Evolutionary conservation across 352 stramenopile species (phyloP).

Genomic region (Phytophthora litchii): DNA sequence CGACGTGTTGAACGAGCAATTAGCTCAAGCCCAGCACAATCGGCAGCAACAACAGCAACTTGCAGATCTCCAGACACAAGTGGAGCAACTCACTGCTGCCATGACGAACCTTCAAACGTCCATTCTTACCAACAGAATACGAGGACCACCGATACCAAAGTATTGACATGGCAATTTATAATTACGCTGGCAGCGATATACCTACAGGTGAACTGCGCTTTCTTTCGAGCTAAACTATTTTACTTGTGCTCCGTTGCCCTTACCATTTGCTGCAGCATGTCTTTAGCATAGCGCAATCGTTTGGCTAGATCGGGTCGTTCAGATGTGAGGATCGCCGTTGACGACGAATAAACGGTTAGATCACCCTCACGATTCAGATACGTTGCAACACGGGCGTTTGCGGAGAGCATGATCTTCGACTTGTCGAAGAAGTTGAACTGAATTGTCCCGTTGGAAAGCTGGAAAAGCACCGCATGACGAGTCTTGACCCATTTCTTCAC

Average conservation of each 20-base stretch:
- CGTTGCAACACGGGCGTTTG: constrained; percentile 91
- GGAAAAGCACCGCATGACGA: constrained; percentile 97
- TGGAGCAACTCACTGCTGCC: constrained; percentile 47
- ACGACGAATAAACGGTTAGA: constrained; percentile 57
- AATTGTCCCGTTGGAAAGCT: constrained; percentile 95
- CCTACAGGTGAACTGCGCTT: constrained; percentile 20
- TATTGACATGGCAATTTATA: constrained; percentile 46
- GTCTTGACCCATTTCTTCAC: constrained; percentile 99
- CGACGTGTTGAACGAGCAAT: constrained; percentile 10
- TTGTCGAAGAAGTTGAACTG: constrained; percentile 97
- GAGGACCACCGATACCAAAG: constrained; percentile 22
- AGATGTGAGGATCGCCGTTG: constrained; percentile 59
- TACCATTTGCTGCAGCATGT: constrained; percentile 96
- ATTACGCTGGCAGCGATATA: constrained; percentile 28
- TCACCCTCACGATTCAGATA: constrained; percentile 82
- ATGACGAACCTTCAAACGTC: constrained; percentile 42
- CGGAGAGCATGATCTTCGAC: constrained; percentile 95
- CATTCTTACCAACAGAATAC: constrained; percentile 29
- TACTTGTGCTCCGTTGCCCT: constrained; percentile 34
- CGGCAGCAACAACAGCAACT: constrained; percentile 37
- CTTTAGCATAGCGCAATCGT: constrained; percentile 93
- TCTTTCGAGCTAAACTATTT: constrained; percentile 10
- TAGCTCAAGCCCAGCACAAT: constrained; percentile 19
- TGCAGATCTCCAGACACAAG: constrained; percentile 42
- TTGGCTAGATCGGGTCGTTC: constrained; percentile 74